These are phyloP conservation scores for Powellomyces hirtus DNA, from an alignment of 192 early-diverging fungal genomes.

Conservation along the genomic window DNA sequence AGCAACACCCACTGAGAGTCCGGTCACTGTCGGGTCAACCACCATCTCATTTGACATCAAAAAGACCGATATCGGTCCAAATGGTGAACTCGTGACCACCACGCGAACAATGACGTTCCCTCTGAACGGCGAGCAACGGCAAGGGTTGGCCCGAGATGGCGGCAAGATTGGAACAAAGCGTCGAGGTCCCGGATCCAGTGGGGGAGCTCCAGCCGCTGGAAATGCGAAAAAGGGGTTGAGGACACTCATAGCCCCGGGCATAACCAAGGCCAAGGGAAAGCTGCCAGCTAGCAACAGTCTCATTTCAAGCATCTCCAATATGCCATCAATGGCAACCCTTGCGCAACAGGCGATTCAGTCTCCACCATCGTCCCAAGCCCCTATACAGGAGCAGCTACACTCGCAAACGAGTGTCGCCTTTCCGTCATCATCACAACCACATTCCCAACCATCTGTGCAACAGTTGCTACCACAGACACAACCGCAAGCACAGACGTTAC, in stretches of 20 bases:
- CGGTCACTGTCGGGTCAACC: slow-evolving; percentile 7
- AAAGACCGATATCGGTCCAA: slow-evolving; percentile 43
- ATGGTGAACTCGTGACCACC: slow-evolving; percentile 47
- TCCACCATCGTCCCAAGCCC: too few species aligned
- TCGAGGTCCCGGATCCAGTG: background rate
- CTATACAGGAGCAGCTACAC: too few species aligned
- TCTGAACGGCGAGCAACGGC: slow-evolving; percentile 5
- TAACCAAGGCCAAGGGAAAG: background rate
- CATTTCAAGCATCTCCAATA: too few species aligned
- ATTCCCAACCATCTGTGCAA: too few species aligned
- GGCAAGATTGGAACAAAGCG: slow-evolving; percentile 20
- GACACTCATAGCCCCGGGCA: background rate
- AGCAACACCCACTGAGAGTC: background rate
- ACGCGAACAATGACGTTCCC: slow-evolving; percentile 35
- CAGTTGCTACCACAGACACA: background rate
- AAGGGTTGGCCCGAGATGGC: slow-evolving; percentile 5
- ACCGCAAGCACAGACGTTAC: too few species aligned
- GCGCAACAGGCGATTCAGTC: too few species aligned
- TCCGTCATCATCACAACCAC: too few species aligned
- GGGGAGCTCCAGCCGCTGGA: background rate
- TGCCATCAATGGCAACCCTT: too few species aligned
- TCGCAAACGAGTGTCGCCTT: too few species aligned
- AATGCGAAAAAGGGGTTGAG: background rate
- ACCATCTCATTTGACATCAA: slow-evolving; percentile 46
- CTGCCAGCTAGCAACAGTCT: too few species aligned